These are phyloP conservation scores for Saccharomyces hybrid DNA, from an alignment of 1,139 yeast species.

Conservation along the genomic window DNA sequence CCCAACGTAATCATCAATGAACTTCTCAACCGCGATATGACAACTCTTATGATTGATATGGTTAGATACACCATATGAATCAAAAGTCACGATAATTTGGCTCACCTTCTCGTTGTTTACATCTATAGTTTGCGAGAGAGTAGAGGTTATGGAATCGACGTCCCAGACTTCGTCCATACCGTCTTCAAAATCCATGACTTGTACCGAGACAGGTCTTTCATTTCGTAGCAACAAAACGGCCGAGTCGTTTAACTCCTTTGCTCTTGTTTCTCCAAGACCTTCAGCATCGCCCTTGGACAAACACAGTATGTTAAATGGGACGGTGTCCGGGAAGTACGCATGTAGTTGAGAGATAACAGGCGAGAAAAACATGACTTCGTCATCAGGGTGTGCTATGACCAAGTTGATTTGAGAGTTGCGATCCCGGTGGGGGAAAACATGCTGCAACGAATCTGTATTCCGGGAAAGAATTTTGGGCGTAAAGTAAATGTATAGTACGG, in stretches of 20 bases:
- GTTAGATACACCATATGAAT: conserved; percentile 68
- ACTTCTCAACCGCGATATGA: conserved; percentile 45
- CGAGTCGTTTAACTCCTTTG: conserved; percentile 50
- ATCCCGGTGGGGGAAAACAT: conserved; percentile 3
- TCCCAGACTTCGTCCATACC: conserved; percentile 72
- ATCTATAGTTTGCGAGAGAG: conserved; percentile 4
- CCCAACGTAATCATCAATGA: conserved; percentile 14
- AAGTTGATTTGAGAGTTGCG: conserved; percentile 20
- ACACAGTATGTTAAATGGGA: conserved; percentile 50
- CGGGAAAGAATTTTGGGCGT: conserved; percentile 7
- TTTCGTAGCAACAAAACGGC: conserved; percentile 48
- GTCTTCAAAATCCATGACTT: conserved; percentile 46
- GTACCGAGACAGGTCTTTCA: conserved; percentile 37
- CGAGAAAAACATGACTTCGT: conserved; percentile 94
- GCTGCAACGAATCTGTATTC: conserved; percentile 5
- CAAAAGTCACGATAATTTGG: conserved; percentile 67
- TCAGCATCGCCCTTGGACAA: conserved; percentile 72
- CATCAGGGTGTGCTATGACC: conserved; percentile 94
- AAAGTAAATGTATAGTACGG: conserved; percentile 12
- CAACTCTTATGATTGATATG: conserved; percentile 81
- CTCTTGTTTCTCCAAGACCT: conserved; percentile 59
- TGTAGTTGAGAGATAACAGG: conserved; percentile 44
- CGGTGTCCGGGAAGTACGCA: conserved; percentile 6
- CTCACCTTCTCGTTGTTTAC: conserved; percentile 23
- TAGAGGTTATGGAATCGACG: conserved; percentile 12